Conservation (phyloP, 176 grass and related monocot genomes). For the Aegilops speltoides region DNA sequence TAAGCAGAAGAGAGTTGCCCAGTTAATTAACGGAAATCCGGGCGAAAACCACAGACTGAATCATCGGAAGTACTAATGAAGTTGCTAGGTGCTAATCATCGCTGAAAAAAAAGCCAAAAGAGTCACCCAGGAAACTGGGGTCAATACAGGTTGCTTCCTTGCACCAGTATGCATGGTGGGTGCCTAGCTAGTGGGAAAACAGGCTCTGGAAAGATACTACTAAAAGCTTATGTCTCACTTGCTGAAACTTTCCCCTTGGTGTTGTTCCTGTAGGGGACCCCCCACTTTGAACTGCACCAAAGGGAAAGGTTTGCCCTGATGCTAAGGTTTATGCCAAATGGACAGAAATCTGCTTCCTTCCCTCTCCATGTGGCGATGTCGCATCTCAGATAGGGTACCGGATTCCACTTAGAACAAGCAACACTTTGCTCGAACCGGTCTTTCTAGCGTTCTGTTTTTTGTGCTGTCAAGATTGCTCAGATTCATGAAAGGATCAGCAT, state of each 20-base stretch:
- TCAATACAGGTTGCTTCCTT: slow-evolving; percentile 10
- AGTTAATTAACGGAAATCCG: no score
- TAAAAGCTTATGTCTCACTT: slow-evolving; percentile 41
- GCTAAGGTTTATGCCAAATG: slow-evolving; percentile 22
- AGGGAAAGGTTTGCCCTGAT: slow-evolving; percentile 20
- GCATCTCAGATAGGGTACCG: slow-evolving; percentile 25
- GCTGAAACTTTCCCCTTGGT: slow-evolving; percentile 3
- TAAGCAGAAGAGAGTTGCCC: no score
- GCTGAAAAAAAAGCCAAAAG: background rate
- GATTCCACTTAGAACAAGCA: slow-evolving; percentile 23
- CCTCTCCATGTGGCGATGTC: slow-evolving; percentile 3
- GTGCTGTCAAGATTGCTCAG: background rate
- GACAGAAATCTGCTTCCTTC: slow-evolving; percentile 24
- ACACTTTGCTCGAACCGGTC: background rate
- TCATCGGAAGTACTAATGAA: background rate
- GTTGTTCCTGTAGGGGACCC: background rate
- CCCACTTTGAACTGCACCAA: slow-evolving; percentile 4
- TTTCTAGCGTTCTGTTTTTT: slow-evolving; percentile 16
- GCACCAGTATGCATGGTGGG: slow-evolving; percentile 29
- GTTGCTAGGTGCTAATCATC: background rate
- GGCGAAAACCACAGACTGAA: background rate
- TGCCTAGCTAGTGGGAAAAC: slow-evolving; percentile 34
- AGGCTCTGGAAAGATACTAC: background rate
- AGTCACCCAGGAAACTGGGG: background rate
- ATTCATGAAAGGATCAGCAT: slow-evolving; percentile 2